Evolutionary conservation across 345 rosid genomes (phyloP), one percentile per base, ranked within the genome.

Genomic region (Citropsis articulata): DNA sequence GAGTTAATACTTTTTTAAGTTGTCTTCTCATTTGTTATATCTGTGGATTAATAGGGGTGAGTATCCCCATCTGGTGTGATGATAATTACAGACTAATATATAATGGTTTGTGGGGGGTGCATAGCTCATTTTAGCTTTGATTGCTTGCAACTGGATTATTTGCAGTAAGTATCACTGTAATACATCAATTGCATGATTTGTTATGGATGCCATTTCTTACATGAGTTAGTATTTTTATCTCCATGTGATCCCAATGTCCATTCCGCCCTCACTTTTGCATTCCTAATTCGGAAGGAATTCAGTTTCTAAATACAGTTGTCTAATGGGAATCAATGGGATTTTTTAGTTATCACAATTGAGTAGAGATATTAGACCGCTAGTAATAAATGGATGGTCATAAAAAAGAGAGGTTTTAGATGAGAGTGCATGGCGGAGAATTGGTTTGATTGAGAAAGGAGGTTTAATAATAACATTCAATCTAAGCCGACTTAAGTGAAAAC

Each of bases 11-110:
- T 56, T 65, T 65, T 78, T 67, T 1, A 70, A 72, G 75, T 71
- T 3, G 19, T 69, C 50, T 75, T 70, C 38, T 40, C 75, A 72
- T 74, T 70, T 82, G 72, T 65, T 77, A 77, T 66, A 69, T 79
- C 76, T 70, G 77, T 79, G 86, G 82, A 71, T 83, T 82, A 78
- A 35, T 69, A 81, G 78, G 78, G 86, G 83, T 72, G 75, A 65
- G 75, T 72, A 76, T 62, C 68, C 75, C 80, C 79, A 28, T 24
- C n/a, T 36, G 36, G 79, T 75, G 79, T 84, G 84, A 82, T 79
- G 84, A 82, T 79, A 67, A 69, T 81, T 75, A 57, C 86, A 48
- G 30, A 71, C 82, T 76, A 30, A 30, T 80, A 82, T 87, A 77
- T 71, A 78, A 68, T 81, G 84, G 65, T 65, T 77, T 83, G 69